phyloP scores from a whole-genome alignment of 202 grass and related monocot genomes.

The Miscanthus sacchariflorus region DNA sequence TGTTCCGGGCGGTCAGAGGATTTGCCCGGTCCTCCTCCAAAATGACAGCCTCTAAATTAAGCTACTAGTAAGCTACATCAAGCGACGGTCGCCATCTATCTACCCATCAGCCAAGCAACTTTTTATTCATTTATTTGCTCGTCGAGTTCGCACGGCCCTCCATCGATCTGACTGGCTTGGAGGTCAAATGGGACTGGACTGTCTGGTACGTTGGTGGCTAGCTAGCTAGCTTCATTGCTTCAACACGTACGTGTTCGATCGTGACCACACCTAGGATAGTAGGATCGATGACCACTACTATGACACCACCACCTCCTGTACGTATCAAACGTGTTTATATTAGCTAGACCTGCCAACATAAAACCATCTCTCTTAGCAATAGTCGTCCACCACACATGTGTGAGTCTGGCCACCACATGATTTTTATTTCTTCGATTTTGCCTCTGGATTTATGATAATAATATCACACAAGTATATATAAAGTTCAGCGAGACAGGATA shows the following conservation, averaged over 20 bases:
- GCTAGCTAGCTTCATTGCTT: conserved; percentile 40
- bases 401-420: no score
- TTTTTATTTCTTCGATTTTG: not conserved
- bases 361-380: not conserved
- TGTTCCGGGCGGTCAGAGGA: conserved; percentile 36
- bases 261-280: not conserved
- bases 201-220: conserved; percentile 2
- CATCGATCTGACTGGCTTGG: conserved; percentile 12
- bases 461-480: no score
- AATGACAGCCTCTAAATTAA: conserved; percentile 33
- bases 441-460: no score
- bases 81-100: not conserved
- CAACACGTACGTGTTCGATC: not conserved
- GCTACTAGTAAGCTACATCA: not conserved
- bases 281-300: not conserved
- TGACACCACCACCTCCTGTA: not conserved
- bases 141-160: conserved; percentile 51
- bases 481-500: no score
- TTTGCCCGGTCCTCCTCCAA: not conserved
- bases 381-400: not conserved
- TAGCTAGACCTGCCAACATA: not conserved
- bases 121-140: conserved; percentile 20
- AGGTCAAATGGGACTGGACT: conserved; percentile 50
- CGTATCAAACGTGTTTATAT: not conserved
- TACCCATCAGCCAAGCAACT: not conserved